A percentile compares a stretch with the other conserved stretches of the same genome.
These are phyloP conservation scores for Aspergillus hiratsukae DNA, from an alignment of 2,329 filamentous ascomycete genomes.

Conservation along the genomic window DNA sequence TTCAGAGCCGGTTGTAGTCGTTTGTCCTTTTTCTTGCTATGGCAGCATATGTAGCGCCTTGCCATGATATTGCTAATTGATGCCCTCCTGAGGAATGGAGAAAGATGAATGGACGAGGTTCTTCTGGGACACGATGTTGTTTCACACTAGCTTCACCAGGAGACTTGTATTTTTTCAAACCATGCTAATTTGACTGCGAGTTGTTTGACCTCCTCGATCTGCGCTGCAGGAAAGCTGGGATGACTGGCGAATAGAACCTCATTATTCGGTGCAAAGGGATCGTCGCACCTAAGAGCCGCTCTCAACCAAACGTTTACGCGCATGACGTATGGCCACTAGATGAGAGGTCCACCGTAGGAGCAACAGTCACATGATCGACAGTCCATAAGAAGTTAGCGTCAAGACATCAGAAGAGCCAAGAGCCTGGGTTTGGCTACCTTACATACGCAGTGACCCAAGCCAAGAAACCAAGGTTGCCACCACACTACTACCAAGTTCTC, in stretches of 20 bases:
- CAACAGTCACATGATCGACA: not conserved
- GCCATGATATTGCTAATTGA: not conserved
- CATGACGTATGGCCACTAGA: not conserved
- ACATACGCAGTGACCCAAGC: not conserved
- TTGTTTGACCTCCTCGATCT: not conserved
- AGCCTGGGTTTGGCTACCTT: not conserved
- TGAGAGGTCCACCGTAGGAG: not conserved
- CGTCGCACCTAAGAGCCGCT: not conserved
- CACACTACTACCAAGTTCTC: not conserved
- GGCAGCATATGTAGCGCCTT: not conserved
- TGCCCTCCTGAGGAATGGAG: not conserved
- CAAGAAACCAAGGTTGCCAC: not conserved
- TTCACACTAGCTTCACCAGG: not conserved
- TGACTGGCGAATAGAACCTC: not conserved
- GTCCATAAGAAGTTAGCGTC: too few species aligned
- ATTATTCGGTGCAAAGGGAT: not conserved
- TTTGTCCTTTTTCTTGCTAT: not conserved
- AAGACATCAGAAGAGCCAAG: too few species aligned
- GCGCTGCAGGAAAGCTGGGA: not conserved
- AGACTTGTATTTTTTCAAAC: not conserved
- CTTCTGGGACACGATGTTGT: not conserved
- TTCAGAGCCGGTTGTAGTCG: not conserved
- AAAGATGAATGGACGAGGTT: not conserved
- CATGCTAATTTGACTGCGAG: not conserved
- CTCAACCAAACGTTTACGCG: not conserved